These are phyloP conservation scores for Sporisorium exsertum DNA, from an alignment of 1,284 basidiomycete genomes.

Conservation along the genomic window DNA sequence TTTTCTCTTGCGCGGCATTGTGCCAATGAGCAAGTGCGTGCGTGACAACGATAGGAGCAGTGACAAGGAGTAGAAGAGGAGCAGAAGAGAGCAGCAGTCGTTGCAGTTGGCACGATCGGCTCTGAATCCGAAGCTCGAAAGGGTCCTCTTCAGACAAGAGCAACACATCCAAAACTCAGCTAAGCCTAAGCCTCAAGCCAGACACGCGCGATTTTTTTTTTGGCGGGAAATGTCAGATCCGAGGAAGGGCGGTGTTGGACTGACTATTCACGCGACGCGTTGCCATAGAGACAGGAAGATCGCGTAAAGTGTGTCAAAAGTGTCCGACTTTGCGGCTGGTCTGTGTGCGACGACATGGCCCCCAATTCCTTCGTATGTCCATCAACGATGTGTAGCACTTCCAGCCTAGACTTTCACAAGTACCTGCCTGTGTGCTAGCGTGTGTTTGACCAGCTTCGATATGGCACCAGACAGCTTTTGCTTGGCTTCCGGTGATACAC, in stretches of 20 bases:
- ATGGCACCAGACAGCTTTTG: not conserved
- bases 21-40: not conserved
- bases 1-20: constrained; percentile 48
- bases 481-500: not conserved
- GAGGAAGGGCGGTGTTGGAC: not conserved
- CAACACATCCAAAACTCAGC: constrained; percentile 8
- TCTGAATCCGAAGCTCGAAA: not conserved
- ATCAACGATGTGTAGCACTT: not conserved
- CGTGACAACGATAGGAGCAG: not conserved
- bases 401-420: not conserved
- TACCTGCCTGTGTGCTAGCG: not conserved
- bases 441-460: not conserved
- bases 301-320: constrained; percentile 18
- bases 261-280: constrained; percentile 22
- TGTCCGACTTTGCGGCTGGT: not conserved
- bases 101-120: not conserved
- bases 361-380: not conserved
- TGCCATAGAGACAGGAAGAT: not conserved
- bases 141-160: constrained; percentile 5
- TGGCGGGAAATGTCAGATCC: constrained; percentile 12
- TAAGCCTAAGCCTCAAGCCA: not conserved
- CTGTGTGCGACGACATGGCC: not conserved
- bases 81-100: not conserved
- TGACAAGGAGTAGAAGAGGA: not conserved
- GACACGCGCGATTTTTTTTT: not conserved